A percentile compares a stretch with the other conserved stretches of the same genome.
These are phyloP conservation scores for Ascodesmis nigricans DNA, from an alignment of 495 filamentous ascomycete genomes.

Conservation along the genomic window DNA sequence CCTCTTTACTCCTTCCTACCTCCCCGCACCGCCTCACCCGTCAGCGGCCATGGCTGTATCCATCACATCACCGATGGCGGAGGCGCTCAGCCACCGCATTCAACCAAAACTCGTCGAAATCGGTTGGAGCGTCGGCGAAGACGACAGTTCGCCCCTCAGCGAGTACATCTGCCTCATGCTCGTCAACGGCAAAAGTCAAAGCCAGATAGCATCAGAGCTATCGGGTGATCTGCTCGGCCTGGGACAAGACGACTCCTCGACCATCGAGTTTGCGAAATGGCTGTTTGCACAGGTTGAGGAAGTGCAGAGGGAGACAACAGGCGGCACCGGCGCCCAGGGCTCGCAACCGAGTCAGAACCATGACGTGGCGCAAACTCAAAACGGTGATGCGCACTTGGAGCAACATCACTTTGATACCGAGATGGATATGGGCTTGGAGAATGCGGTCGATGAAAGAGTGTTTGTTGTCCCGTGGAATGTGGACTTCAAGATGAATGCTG, in stretches of 20 bases:
- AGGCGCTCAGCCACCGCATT: constrained; percentile 54
- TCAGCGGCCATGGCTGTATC: constrained; percentile 40
- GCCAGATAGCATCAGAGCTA: constrained; percentile 72
- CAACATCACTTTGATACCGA: too few relatives aligned
- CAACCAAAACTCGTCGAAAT: constrained; percentile 90
- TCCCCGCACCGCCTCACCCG: constrained; percentile 1
- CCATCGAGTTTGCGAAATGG: constrained; percentile 71
- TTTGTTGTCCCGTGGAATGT: too few relatives aligned
- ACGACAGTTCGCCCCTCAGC: constrained; percentile 62
- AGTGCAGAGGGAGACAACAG: background rate
- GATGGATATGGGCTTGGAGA: too few relatives aligned
- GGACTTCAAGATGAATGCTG: too few relatives aligned
- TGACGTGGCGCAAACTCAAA: too few relatives aligned
- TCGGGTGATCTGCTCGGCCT: constrained; percentile 71
- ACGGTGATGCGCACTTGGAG: too few relatives aligned
- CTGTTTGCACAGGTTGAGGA: constrained; percentile 34
- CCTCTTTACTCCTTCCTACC: constrained; percentile 2
- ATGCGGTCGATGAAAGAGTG: too few relatives aligned
- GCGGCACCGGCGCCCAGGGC: too few relatives aligned
- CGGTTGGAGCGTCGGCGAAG: constrained; percentile 63
- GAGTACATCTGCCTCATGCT: constrained; percentile 97
- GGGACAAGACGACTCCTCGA: constrained; percentile 58
- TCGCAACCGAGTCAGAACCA: too few relatives aligned
- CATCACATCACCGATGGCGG: constrained; percentile 55
- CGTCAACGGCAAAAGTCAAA: constrained; percentile 74